These are phyloP conservation scores for Alliaria petiolata DNA, from an alignment of 345 rosid genomes.

Conservation along the genomic window DNA sequence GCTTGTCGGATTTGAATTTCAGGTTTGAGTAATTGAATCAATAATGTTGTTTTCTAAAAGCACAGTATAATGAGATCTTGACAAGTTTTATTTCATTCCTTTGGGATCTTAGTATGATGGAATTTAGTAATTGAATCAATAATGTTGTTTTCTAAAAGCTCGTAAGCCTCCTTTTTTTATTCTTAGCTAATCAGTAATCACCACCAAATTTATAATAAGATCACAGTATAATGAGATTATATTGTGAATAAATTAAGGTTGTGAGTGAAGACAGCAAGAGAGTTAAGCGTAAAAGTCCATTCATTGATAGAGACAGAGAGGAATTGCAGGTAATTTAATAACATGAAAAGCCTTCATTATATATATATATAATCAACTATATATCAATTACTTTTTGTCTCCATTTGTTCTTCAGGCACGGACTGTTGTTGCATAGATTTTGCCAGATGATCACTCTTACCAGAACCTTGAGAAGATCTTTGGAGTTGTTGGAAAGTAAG, in stretches of 20 bases:
- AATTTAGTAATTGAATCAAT: no score
- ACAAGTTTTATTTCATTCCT: no score
- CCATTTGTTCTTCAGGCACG: constrained; percentile 48
- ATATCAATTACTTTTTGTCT: not conserved
- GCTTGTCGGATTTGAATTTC: no score
- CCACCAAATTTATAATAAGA: not conserved
- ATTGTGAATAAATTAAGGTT: constrained; percentile 38
- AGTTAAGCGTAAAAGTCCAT: constrained; percentile 67
- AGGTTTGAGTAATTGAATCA: no score
- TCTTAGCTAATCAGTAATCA: not conserved
- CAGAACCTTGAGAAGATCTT: constrained; percentile 89
- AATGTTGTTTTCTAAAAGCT: no score
- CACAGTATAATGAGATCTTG: no score
- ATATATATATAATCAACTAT: not conserved
- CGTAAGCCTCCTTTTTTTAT: constrained; percentile 40
- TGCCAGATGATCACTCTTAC: constrained; percentile 98
- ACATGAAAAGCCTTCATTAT: not conserved
- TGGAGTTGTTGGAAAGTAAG: constrained; percentile 75
- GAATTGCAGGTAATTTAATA: constrained; percentile 62
- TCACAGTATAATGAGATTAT: not conserved
- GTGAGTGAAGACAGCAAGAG: constrained; percentile 74
- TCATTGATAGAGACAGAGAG: constrained; percentile 78
- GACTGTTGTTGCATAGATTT: constrained; percentile 82
- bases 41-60: no score
- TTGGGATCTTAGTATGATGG: no score